Evolutionary conservation across 2,329 filamentous ascomycete genomes (phyloP).

Genomic region (Diaporthe sp.): DNA sequence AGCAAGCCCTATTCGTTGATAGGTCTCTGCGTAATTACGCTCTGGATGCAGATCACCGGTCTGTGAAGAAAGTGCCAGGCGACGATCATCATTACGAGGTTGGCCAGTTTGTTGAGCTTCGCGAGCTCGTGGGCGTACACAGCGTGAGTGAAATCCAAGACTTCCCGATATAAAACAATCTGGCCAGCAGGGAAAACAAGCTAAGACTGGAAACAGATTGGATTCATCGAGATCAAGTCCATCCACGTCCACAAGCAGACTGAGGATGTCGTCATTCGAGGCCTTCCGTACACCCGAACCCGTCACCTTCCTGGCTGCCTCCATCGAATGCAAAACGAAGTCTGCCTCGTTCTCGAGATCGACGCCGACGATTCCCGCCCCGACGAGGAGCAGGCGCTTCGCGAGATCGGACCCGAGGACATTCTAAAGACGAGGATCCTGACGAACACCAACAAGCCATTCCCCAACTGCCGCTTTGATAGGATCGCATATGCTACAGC

Average conservation of each 20-base stretch:
- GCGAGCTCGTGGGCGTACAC: not conserved
- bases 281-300: constrained; percentile 55
- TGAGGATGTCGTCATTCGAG: constrained; percentile 57
- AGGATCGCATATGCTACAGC: not conserved
- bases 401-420: constrained; percentile 57
- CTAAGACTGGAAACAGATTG: not conserved
- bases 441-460: constrained; percentile 68
- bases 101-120: constrained; percentile 11
- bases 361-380: constrained; percentile 52
- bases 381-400: constrained; percentile 53
- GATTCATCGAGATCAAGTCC: constrained; percentile 54
- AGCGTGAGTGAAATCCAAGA: not conserved
- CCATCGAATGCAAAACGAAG: constrained; percentile 57
- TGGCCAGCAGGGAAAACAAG: accelerated
- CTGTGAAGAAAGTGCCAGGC: not conserved
- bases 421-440: constrained; percentile 60
- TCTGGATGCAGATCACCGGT: not conserved
- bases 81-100: not conserved
- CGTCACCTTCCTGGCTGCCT: constrained; percentile 54
- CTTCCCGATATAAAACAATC: not conserved
- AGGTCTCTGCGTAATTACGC: not conserved
- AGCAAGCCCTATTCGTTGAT: not conserved
- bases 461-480: constrained; percentile 54
- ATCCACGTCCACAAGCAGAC: constrained; percentile 54
- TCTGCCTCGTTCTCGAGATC: constrained; percentile 59